Base-by-base conservation (phyloP, 805 yeast species). In the Nakazawaea ishiwadae region DNA sequence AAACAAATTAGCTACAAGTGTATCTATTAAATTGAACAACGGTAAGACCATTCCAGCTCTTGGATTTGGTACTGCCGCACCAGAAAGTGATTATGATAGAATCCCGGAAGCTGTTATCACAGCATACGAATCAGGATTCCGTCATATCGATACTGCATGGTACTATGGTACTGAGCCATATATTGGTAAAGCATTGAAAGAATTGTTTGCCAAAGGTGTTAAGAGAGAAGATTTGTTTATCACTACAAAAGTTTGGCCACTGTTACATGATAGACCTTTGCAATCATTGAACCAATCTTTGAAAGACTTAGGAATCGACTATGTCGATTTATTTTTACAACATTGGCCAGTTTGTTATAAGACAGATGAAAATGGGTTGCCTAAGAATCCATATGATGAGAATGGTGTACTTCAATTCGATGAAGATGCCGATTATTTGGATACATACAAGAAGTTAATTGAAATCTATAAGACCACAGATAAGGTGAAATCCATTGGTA, bases 341-440 rank as follows among this genome's bases (percentile, higher is more conserved):
- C 77, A 72, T 53, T 72, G 77, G 77, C 79, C 77, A 3, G 48
- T 68, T n/a, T 57, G 65, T 26, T 59, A 69, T 35, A 53, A 58
- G 17, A 60, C 66, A n/a, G 72, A 60, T 47, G 66, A 56, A 23
- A 55, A 66, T 40, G 74, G 73, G 0, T 36, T 44, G 14, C 71
- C 72, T 3, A 36, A 60, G 1, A 50, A 49, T 18, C 75, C 75
- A 5, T 51, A 44, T 29, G 69, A 68, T 45, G 51, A 51, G 3
- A 48, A 63, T 18, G 76, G 73, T 0, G 54, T 62, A 10, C 40
- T 91, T 14, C 79, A 81, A 52, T 79, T 80, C 56, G 96, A 95
- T 35, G 97, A 91, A 66, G 93, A 85, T 47, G 98, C 93, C 19
- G 96, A 90, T 55, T 96, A 50, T 41, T 58, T 91, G 15, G 77